A percentile compares a stretch with the other conserved stretches of the same genome.
phyloP scores from a whole-genome alignment of 441 rosid genomes.

The Adansonia madagascariensis region DNA sequence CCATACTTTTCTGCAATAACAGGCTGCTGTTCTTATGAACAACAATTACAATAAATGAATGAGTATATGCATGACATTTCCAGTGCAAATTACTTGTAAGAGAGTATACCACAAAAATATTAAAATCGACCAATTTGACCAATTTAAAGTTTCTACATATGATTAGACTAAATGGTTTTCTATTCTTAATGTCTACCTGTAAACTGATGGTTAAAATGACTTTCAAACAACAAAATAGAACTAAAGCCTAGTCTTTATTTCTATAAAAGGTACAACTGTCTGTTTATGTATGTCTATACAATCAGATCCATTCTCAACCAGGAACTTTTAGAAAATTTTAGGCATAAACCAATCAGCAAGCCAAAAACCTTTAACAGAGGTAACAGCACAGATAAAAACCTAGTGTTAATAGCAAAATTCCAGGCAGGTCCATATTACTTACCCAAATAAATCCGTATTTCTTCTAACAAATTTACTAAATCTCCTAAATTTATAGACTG shows the following conservation, averaged over 20 bases:
- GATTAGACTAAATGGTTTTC: not conserved
- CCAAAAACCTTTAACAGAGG: constrained; percentile 9
- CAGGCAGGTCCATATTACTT: not conserved
- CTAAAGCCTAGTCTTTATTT: no score
- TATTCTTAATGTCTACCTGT: not conserved
- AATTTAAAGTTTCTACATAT: not conserved
- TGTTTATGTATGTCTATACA: not conserved
- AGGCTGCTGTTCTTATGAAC: constrained; percentile 61
- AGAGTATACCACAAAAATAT: not conserved
- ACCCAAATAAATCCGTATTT: not conserved
- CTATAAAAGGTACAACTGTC: not conserved
- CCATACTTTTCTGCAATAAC: constrained; percentile 84
- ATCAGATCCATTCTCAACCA: not conserved
- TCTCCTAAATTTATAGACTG: not conserved
- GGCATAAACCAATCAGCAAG: not conserved
- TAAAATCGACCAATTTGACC: no score
- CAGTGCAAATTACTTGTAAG: not conserved
- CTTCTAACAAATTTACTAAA: constrained; percentile 2
- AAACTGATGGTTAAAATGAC: not conserved
- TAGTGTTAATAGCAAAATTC: constrained; percentile 1
- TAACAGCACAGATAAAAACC: not conserved
- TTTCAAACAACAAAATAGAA: no score
- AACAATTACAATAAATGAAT: constrained; percentile 39
- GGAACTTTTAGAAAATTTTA: not conserved
- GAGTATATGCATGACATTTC: constrained; percentile 24